These are phyloP conservation scores for Casuarina equisetifolia DNA, from an alignment of 306 rosid genomes.

Conservation along the genomic window DNA sequence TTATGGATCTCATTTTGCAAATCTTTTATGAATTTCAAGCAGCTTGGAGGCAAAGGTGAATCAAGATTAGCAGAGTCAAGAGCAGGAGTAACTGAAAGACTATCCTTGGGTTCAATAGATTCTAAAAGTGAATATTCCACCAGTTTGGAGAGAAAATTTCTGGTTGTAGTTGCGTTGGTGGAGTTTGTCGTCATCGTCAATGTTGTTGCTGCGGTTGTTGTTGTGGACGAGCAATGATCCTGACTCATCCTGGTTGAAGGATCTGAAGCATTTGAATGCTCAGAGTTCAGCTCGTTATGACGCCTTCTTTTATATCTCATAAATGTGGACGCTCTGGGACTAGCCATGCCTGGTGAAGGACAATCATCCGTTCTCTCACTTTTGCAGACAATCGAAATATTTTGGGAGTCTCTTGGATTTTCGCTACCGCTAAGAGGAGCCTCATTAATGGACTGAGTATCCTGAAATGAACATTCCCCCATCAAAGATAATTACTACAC, in stretches of 20 bases:
- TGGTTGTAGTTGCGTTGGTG: constrained; percentile 41
- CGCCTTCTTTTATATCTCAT: constrained; percentile 77
- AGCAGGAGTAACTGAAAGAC: constrained; percentile 37
- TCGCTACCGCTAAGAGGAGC: constrained; percentile 52
- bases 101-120: constrained; percentile 71
- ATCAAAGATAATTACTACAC: not conserved
- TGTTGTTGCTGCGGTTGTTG: constrained; percentile 61
- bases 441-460: constrained; percentile 47
- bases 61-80: constrained; percentile 42
- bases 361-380: constrained; percentile 68
- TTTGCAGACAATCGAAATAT: constrained; percentile 61
- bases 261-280: constrained; percentile 58
- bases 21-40: constrained; percentile 60
- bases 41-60: constrained; percentile 64
- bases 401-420: constrained; percentile 61
- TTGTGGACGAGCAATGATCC: constrained; percentile 74
- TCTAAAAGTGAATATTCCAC: constrained; percentile 85
- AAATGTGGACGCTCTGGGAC: constrained; percentile 58
- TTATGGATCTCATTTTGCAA: constrained; percentile 70
- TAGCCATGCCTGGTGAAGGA: constrained; percentile 47
- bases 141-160: constrained; percentile 79
- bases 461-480: constrained; percentile 46
- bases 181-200: constrained; percentile 29
- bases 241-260: constrained; percentile 54
- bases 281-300: constrained; percentile 47